A percentile compares a stretch with the other conserved stretches of the same genome.
These are phyloP conservation scores for Beta macrorhiza DNA, from an alignment of 179 eudicot genomes.

Conservation along the genomic window DNA sequence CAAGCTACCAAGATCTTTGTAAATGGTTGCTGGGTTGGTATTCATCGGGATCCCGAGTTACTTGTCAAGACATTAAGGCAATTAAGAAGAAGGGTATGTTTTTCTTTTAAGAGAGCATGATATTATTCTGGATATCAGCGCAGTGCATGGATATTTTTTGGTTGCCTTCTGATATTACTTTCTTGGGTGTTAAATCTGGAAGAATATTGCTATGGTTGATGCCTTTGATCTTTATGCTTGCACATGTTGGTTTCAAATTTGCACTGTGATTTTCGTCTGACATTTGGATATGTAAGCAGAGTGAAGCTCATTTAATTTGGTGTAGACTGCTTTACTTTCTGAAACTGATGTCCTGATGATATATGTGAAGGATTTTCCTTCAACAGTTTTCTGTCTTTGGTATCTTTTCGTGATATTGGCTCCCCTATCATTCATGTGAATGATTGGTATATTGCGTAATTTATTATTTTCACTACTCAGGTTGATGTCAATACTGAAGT, in stretches of 20 bases:
- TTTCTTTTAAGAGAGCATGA: slow-evolving; percentile 4
- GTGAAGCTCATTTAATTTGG: background rate
- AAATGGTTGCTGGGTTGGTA: slow-evolving; percentile 98
- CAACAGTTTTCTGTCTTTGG: background rate
- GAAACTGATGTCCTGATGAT: background rate
- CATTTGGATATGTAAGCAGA: background rate
- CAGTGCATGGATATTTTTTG: slow-evolving; percentile 3
- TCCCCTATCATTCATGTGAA: background rate
- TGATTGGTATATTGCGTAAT: background rate
- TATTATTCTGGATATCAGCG: slow-evolving; percentile 1
- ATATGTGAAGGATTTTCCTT: slow-evolving; percentile 2
- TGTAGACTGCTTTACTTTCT: background rate
- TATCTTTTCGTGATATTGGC: background rate
- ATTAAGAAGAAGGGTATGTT: slow-evolving; percentile 79
- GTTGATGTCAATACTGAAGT: slow-evolving; percentile 97
- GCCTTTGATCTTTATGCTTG: background rate
- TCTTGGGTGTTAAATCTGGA: background rate
- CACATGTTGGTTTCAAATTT: slow-evolving; percentile 1
- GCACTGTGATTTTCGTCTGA: background rate
- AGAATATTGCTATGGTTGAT: too few species aligned
- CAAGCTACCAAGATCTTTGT: slow-evolving; percentile 95
- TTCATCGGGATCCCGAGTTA: slow-evolving; percentile 94
- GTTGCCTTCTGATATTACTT: background rate
- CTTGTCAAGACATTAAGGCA: slow-evolving; percentile 83
- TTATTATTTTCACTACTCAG: slow-evolving; percentile 33